phyloP scores from a whole-genome alignment of 352 stramenopile genomes.

The Pythium scleroteichum region DNA sequence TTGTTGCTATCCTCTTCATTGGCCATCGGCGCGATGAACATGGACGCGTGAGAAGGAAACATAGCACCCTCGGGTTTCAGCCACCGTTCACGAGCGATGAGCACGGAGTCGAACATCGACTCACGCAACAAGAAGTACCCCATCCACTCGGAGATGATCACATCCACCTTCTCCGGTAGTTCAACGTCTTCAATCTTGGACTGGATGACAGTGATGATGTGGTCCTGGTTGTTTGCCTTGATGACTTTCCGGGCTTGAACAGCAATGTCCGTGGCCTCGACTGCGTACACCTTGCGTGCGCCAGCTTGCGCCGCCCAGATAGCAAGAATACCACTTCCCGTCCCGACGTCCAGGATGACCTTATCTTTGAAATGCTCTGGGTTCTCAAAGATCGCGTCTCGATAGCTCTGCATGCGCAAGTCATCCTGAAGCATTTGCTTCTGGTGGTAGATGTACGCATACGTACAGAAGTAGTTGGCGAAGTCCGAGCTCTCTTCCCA shows the following conservation, averaged over 20 bases:
- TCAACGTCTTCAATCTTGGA: constrained; percentile 98
- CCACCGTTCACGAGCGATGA: constrained; percentile 96
- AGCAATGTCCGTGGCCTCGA: constrained; percentile 98
- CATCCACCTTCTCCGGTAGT: constrained; percentile 97
- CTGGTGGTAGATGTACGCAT: constrained; percentile 91
- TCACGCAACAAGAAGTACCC: constrained; percentile 99
- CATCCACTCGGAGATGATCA: constrained; percentile 99
- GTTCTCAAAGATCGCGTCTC: constrained; percentile 98
- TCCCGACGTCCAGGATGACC: constrained; percentile 99
- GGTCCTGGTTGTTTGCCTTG: constrained; percentile 94
- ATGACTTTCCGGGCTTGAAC: constrained; percentile 96
- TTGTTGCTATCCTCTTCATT: constrained; percentile 93
- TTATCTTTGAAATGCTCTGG: constrained; percentile 98
- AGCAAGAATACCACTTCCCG: constrained; percentile 97
- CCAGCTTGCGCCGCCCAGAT: constrained; percentile 98
- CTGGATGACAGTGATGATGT: constrained; percentile 99
- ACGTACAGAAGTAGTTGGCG: constrained; percentile 91
- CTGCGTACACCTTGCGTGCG: constrained; percentile 97
- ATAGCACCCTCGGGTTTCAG: constrained; percentile 96
- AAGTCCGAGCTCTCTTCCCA: constrained; percentile 88
- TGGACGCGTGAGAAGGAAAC: constrained; percentile 98
- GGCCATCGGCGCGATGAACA: constrained; percentile 97
- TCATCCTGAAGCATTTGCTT: constrained; percentile 99
- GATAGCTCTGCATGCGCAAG: constrained; percentile 99
- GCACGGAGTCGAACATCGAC: constrained; percentile 99